These are phyloP conservation scores for Phytophthora cactorum DNA, from an alignment of 352 stramenopile species.

Conservation along the genomic window DNA sequence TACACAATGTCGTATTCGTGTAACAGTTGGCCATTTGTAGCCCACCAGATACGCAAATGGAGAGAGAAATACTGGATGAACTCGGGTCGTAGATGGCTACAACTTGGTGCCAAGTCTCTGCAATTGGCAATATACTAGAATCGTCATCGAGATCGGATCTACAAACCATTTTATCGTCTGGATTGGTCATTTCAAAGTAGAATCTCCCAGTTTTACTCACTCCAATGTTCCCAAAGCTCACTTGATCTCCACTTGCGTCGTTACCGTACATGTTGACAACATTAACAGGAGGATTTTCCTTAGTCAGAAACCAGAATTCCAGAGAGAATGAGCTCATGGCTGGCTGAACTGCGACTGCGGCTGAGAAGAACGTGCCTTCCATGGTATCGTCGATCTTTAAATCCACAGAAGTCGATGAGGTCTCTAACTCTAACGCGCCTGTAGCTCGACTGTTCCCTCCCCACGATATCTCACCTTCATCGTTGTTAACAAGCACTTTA, in stretches of 20 bases:
- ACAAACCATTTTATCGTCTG: constrained; percentile 22
- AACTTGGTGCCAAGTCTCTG: constrained; percentile 56
- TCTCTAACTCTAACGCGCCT: constrained; percentile 13
- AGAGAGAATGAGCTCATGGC: constrained; percentile 65
- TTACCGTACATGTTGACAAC: constrained; percentile 17
- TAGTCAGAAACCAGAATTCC: constrained; percentile 64
- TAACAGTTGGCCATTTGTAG: constrained; percentile 15
- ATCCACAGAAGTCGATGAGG: constrained; percentile 12
- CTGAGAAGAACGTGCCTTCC: constrained; percentile 66
- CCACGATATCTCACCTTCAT: constrained; percentile 1
- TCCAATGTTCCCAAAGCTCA: constrained; percentile 22
- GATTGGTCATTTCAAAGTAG: constrained; percentile 42
- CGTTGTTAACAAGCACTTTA: constrained; percentile 32
- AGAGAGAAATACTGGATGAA: constrained; percentile 48
- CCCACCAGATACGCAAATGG: constrained; percentile 33
- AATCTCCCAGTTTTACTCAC: constrained; percentile 16
- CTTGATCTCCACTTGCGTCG: constrained; percentile 9
- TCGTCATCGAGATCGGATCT: constrained; percentile 8
- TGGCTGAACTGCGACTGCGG: constrained; percentile 47
- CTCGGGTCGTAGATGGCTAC: constrained; percentile 60
- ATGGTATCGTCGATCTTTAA: constrained; percentile 52
- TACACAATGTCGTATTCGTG: constrained; percentile 31
- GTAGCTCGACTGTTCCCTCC: constrained; percentile 13
- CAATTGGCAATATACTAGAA: constrained; percentile 16
- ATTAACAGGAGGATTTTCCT: background rate